phyloP scores from a whole-genome alignment of 176 grass and related monocot species.

The Pharus latifolius region DNA sequence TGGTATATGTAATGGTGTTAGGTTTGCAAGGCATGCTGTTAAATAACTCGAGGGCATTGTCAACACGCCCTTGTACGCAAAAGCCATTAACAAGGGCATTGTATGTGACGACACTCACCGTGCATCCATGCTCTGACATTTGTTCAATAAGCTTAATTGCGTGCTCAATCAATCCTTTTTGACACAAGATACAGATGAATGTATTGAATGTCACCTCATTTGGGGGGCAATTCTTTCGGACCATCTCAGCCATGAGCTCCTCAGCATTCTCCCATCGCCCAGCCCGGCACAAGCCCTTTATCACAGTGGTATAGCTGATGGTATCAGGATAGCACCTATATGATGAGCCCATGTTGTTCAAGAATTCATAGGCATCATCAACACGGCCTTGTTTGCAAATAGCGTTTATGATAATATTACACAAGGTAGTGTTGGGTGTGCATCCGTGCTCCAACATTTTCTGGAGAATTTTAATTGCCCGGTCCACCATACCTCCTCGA shows the following conservation, averaged over 20 bases:
- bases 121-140: conserved; percentile 33
- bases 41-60: conserved; percentile 39
- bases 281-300: conserved; percentile 32
- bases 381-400: conserved; percentile 43
- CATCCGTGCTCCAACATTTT: conserved; percentile 45
- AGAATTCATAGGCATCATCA: conserved; percentile 29
- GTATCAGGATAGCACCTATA: conserved; percentile 41
- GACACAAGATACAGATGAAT: conserved; percentile 48
- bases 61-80: conserved; percentile 39
- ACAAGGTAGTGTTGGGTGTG: conserved; percentile 40
- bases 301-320: conserved; percentile 45
- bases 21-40: conserved; percentile 34
- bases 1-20: conserved; percentile 67
- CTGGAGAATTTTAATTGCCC: conserved; percentile 43
- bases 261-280: conserved; percentile 37
- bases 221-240: conserved; percentile 25
- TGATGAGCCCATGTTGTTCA: conserved; percentile 23
- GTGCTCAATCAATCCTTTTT: conserved; percentile 43
- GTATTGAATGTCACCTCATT: conserved; percentile 52
- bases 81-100: conserved; percentile 61
- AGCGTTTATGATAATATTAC: conserved; percentile 41
- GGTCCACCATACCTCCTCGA: conserved; percentile 46
- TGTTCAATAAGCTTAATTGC: conserved; percentile 35
- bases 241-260: conserved; percentile 35
- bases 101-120: conserved; percentile 43